Conservation (phyloP, 495 filamentous ascomycete species). For the Lepraria neglecta region DNA sequence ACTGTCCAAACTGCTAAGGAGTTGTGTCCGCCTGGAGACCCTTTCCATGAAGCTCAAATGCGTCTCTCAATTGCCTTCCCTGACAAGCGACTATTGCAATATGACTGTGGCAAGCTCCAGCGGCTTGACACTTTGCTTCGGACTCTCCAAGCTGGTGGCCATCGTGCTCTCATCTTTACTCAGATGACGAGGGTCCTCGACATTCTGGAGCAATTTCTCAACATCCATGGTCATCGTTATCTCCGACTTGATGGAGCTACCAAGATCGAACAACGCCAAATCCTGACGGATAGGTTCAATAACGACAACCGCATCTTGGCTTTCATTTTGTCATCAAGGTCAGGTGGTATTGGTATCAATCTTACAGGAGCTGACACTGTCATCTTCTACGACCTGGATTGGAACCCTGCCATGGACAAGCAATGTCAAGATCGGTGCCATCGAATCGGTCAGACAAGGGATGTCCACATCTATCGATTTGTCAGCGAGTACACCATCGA, state of each 20-base stretch:
- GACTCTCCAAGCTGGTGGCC: slow-evolving; percentile 78
- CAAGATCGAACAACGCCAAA: slow-evolving; percentile 90
- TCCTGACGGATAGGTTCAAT: slow-evolving; percentile 95
- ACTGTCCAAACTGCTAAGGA: slow-evolving; percentile 49
- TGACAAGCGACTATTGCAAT: slow-evolving; percentile 89
- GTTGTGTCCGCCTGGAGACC: slow-evolving; percentile 56
- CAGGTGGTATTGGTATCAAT: slow-evolving; percentile 93
- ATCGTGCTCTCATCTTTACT: slow-evolving; percentile 94
- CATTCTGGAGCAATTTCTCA: slow-evolving; percentile 95
- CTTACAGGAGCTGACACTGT: slow-evolving; percentile 95
- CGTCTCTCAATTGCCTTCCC: slow-evolving; percentile 93
- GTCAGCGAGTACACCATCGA: slow-evolving; percentile 98
- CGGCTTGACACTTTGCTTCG: slow-evolving; percentile 81
- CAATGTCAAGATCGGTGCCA: slow-evolving; percentile 98
- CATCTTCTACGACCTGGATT: slow-evolving; percentile 99
- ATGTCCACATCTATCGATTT: slow-evolving; percentile 97
- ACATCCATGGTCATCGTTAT: slow-evolving; percentile 96
- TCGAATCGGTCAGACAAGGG: slow-evolving; percentile 94
- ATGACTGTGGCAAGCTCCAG: slow-evolving; percentile 97
- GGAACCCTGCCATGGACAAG: slow-evolving; percentile 99
- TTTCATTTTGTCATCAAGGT: slow-evolving; percentile 92
- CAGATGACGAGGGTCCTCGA: slow-evolving; percentile 99
- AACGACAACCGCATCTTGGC: slow-evolving; percentile 84
- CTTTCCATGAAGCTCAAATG: slow-evolving; percentile 91
- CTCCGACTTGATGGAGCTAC: slow-evolving; percentile 91